Evolutionary conservation across 2,329 filamentous ascomycete genomes (phyloP).

Genomic region (Hysterium pulicare): DNA sequence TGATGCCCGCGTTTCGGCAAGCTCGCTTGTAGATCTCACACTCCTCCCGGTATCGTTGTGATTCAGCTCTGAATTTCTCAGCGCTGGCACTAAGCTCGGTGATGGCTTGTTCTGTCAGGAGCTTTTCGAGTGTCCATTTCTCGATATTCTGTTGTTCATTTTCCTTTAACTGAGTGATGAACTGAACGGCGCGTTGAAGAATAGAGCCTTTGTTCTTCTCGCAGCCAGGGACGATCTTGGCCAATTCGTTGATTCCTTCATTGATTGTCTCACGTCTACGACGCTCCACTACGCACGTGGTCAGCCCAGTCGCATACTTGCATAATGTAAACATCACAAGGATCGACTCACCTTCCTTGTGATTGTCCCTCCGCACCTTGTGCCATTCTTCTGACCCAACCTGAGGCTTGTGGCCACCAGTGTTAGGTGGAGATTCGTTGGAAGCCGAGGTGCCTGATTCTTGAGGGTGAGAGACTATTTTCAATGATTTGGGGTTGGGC

Average conservation of each 20-base stretch:
- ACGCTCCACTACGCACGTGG: conserved; percentile 69
- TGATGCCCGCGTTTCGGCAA: conserved; percentile 38
- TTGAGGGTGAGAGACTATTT: conserved; percentile 46
- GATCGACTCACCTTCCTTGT: conserved; percentile 82
- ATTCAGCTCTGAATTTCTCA: conserved; percentile 80
- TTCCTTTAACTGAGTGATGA: conserved; percentile 91
- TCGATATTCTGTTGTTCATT: conserved; percentile 93
- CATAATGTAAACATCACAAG: neutral
- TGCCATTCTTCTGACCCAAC: conserved; percentile 99
- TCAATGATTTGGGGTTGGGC: conserved; percentile 48
- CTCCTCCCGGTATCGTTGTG: conserved; percentile 73
- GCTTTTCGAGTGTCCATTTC: conserved; percentile 89
- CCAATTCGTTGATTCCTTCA: conserved; percentile 95
- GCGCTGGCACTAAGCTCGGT: conserved; percentile 83
- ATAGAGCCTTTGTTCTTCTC: conserved; percentile 99
- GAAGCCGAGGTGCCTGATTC: conserved; percentile 40
- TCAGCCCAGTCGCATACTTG: conserved; percentile 6
- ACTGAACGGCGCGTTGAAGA: conserved; percentile 85
- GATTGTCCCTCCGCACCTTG: conserved; percentile 93
- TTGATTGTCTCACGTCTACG: conserved; percentile 97
- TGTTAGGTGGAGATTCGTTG: conserved; percentile 35
- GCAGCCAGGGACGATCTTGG: conserved; percentile 94
- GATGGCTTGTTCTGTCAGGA: conserved; percentile 84
- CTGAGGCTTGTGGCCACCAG: conserved; percentile 62
- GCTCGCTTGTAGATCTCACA: conserved; percentile 70